A percentile compares a stretch with the other conserved stretches of the same genome.
Conservation (phyloP, 257 asterid species). For the Przewalskia tangutica region DNA sequence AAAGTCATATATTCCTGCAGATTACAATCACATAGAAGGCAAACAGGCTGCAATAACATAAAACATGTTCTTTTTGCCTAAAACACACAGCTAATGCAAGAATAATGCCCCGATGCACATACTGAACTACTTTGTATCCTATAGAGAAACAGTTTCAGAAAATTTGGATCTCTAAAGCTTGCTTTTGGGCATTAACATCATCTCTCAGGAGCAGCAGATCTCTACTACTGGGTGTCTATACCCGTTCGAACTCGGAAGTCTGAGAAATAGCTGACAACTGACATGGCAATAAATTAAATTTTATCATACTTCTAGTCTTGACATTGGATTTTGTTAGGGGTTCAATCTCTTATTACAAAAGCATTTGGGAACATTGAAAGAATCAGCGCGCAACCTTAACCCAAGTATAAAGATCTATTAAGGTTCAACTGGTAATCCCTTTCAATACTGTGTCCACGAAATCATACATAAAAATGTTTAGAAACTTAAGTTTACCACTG, state of each 20-base stretch:
- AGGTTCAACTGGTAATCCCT: not conserved
- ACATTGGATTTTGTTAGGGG: not conserved
- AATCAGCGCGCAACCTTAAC: not conserved
- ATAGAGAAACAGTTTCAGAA: not conserved
- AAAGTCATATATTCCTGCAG: not conserved
- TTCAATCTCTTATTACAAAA: not conserved
- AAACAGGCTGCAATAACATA: not conserved
- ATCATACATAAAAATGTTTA: not conserved
- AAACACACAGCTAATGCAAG: not conserved
- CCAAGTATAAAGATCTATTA: not conserved
- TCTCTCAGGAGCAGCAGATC: slow-evolving; percentile 1
- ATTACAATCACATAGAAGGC: not conserved
- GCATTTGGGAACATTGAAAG: not conserved
- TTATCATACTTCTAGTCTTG: not conserved
- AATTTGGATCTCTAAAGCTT: not conserved
- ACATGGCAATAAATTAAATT: not conserved
- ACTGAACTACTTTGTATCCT: not conserved
- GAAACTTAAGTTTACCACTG: not conserved
- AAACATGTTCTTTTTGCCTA: not conserved
- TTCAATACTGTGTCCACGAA: not conserved
- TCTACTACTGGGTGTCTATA: not conserved
- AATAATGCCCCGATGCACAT: not conserved
- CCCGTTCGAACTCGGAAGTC: not conserved
- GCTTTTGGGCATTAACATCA: not conserved
- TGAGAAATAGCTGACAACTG: not conserved